Evolutionary conservation across 2,329 filamentous ascomycete species (phyloP).

Genomic region (Xylariaceae sp.): DNA sequence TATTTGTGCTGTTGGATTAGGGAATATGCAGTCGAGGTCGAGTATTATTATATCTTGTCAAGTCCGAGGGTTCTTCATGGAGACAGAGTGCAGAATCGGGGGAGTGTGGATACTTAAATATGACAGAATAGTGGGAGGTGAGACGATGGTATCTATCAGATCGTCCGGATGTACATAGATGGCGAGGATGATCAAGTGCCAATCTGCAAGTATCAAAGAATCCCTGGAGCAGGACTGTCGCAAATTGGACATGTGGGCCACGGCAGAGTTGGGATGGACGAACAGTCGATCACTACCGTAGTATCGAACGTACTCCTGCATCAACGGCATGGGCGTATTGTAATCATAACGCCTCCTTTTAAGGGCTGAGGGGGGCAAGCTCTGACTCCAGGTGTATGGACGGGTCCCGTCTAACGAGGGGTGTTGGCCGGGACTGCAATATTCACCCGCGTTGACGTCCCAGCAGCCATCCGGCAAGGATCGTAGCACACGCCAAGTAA

Average conservation of each 20-base stretch:
- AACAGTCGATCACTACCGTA: conserved; percentile 31
- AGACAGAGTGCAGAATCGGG: conserved; percentile 28
- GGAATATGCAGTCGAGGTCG: conserved; percentile 8
- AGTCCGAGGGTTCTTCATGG: conserved; percentile 17
- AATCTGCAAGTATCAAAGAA: conserved; percentile 43
- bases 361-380: conserved; percentile 32
- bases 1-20: conserved; percentile 1
- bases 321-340: conserved; percentile 36
- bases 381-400: conserved; percentile 37
- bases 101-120: conserved; percentile 45
- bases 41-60: conserved; percentile 16
- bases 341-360: conserved; percentile 39
- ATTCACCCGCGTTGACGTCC: conserved; percentile 26
- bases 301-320: conserved; percentile 36
- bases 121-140: conserved; percentile 37
- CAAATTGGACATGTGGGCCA: conserved; percentile 56
- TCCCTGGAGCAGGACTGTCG: conserved; percentile 52
- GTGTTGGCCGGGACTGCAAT: conserved; percentile 23
- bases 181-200: conserved; percentile 50
- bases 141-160: conserved; percentile 45
- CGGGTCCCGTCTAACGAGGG: conserved; percentile 26
- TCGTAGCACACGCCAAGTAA: conserved; percentile 18
- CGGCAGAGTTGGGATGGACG: conserved; percentile 42
- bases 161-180: conserved; percentile 43
- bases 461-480: conserved; percentile 21